These are phyloP conservation scores for Aspergillus sclerotiicarbonarius DNA, from an alignment of 495 filamentous ascomycete species.

Conservation along the genomic window DNA sequence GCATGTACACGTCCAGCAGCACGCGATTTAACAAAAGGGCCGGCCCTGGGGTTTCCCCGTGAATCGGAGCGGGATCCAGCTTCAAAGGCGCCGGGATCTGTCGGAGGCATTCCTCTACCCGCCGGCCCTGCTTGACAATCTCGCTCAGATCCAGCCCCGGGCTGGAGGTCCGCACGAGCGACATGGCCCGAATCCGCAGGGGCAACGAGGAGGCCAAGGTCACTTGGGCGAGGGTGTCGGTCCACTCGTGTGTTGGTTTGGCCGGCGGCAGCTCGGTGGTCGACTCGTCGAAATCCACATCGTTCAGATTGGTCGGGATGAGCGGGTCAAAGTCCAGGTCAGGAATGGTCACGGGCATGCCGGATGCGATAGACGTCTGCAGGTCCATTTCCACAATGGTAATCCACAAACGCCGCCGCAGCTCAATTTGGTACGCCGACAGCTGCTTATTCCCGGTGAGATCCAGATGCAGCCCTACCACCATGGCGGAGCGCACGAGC, in stretches of 20 bases:
- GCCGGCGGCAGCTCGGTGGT: conserved; percentile 31
- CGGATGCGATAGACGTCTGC: conserved; percentile 34
- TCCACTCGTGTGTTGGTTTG: conserved; percentile 18
- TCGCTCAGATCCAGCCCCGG: conserved; percentile 11
- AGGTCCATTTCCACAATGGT: conserved; percentile 45
- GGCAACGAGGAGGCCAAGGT: conserved; percentile 18
- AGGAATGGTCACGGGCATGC: conserved; percentile 38
- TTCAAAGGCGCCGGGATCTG: conserved; percentile 12
- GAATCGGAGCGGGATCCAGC: conserved; percentile 1
- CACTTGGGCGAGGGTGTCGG: conserved; percentile 26
- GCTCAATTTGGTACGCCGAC: conserved; percentile 34
- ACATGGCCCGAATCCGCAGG: conserved; percentile 19
- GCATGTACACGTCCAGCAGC: conserved; percentile 22
- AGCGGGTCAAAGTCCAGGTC: conserved; percentile 26
- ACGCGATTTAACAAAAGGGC: conserved; percentile 15
- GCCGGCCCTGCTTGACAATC: conserved; percentile 12
- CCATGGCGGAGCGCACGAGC: conserved; percentile 55
- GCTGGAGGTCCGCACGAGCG: conserved; percentile 6
- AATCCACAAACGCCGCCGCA: conserved; percentile 42
- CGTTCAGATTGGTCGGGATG: conserved; percentile 35
- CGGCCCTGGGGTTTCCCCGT: background rate
- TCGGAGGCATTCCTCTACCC: conserved; percentile 16
- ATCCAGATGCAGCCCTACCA: conserved; percentile 60
- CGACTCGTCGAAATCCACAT: conserved; percentile 40
- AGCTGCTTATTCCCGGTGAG: conserved; percentile 28